Conservation (phyloP, 257 asterid species). For the Penstemon barbatus region DNA sequence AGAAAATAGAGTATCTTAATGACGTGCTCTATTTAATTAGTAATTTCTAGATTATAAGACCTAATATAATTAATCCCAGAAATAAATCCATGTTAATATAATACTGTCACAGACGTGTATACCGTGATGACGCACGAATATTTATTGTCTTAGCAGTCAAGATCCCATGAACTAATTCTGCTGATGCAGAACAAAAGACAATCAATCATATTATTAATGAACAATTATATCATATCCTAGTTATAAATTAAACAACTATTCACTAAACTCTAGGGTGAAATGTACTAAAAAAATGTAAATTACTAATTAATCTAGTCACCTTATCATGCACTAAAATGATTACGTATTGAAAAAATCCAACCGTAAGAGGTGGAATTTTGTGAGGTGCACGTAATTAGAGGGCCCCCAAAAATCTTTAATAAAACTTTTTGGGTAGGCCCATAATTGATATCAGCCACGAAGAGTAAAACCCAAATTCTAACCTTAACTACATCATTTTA, state of each 20-base stretch:
- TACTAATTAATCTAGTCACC: neutral
- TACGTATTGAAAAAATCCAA: neutral
- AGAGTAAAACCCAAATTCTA: constrained; percentile 21
- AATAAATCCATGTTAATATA: no score
- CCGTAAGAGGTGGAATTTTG: neutral
- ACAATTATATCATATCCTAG: neutral
- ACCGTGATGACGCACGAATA: constrained; percentile 18
- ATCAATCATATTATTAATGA: constrained; percentile 4
- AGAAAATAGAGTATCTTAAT: no score
- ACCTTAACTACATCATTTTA: constrained; percentile 1
- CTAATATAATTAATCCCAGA: no score
- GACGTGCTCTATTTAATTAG: no score
- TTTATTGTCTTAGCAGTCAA: constrained; percentile 16
- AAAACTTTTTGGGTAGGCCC: constrained; percentile 44
- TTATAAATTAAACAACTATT: neutral
- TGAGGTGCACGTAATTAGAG: neutral
- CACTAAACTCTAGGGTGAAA: constrained; percentile 9
- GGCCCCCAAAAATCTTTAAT: constrained; percentile 19
- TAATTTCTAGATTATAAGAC: no score
- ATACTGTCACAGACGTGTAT: neutral
- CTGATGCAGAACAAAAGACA: constrained; percentile 28
- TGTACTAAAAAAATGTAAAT: neutral
- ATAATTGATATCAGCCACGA: constrained; percentile 43
- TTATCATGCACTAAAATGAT: neutral
- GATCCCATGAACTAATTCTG: constrained; percentile 21